These are phyloP conservation scores for Sugiyamaella smithiae DNA, from an alignment of 805 yeast species.

Conservation along the genomic window DNA sequence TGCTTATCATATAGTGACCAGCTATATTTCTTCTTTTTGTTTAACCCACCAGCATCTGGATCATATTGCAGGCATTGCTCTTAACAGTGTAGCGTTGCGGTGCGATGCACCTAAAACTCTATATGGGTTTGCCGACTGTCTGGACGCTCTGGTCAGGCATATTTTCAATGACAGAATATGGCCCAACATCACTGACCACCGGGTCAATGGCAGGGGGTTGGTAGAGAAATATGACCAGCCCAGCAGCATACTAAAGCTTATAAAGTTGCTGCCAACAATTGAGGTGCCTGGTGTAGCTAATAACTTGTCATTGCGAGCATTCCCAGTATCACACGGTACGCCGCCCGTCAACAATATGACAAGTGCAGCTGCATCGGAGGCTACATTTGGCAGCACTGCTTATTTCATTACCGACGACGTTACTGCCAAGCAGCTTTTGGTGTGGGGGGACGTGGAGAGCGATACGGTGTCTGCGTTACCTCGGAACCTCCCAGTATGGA, in stretches of 20 bases:
- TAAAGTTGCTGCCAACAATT: not conserved
- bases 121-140: conserved; percentile 53
- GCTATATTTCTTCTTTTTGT: conserved; percentile 30
- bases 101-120: conserved; percentile 40
- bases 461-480: conserved; percentile 47
- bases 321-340: conserved; percentile 29
- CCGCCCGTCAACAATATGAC: not conserved
- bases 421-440: conserved; percentile 43
- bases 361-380: not conserved
- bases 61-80: conserved; percentile 64
- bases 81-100: conserved; percentile 63
- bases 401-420: conserved; percentile 48
- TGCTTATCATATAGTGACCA: conserved; percentile 29
- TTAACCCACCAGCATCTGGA: conserved; percentile 86
- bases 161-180: conserved; percentile 74
- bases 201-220: conserved; percentile 17
- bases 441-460: conserved; percentile 85
- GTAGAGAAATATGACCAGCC: conserved; percentile 3
- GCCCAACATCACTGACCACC: conserved; percentile 61
- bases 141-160: conserved; percentile 49
- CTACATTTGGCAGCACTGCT: conserved; percentile 52
- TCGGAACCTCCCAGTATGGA: conserved; percentile 53
- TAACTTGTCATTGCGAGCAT: conserved; percentile 21
- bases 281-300: conserved; percentile 12
- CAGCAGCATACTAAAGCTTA: not conserved